Percentiles rank a stretch among this genome's conserved stretches.
Conservation (phyloP, 2,329 filamentous ascomycete genomes). For the Xylaria sp. region DNA sequence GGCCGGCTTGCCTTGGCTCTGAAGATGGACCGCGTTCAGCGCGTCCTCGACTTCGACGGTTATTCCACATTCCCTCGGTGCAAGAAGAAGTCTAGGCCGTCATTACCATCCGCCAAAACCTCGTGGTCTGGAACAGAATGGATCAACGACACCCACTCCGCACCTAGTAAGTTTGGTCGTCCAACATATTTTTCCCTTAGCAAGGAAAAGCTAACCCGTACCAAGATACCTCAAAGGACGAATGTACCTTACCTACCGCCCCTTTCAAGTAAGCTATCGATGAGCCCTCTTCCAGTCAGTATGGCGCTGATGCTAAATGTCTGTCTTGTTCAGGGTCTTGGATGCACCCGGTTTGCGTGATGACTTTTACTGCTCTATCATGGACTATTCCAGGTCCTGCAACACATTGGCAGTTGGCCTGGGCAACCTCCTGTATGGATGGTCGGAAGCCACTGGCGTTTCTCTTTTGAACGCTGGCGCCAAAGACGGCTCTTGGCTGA, state of each 20-base stretch:
- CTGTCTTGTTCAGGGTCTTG: conserved; percentile 54
- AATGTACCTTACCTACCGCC: conserved; percentile 56
- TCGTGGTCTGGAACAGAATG: conserved; percentile 42
- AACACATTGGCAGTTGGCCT: conserved; percentile 80
- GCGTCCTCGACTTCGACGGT: conserved; percentile 55
- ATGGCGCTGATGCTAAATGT: not conserved
- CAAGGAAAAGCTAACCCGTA: conserved; percentile 9
- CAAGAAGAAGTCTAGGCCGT: conserved; percentile 26
- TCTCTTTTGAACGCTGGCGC: conserved; percentile 44
- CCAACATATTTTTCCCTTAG: not conserved
- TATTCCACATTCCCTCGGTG: conserved; percentile 29
- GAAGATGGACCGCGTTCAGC: conserved; percentile 64
- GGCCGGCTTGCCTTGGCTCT: conserved; percentile 73
- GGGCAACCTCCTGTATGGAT: conserved; percentile 73
- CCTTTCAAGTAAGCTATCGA: conserved; percentile 65
- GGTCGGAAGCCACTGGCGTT: conserved; percentile 73
- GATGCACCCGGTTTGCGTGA: conserved; percentile 86
- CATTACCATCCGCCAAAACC: conserved; percentile 31
- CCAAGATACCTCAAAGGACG: conserved; percentile 24
- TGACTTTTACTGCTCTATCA: conserved; percentile 89
- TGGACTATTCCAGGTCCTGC: conserved; percentile 74
- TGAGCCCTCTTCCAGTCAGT: conserved; percentile 10
- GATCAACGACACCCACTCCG: conserved; percentile 27
- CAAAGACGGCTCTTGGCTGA: conserved; percentile 58
- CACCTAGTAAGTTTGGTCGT: conserved; percentile 19